A percentile compares a stretch with the other conserved stretches of the same genome.
These are phyloP conservation scores for Dioscorea cayenensis DNA, from an alignment of 116 monocot species.

Conservation along the genomic window DNA sequence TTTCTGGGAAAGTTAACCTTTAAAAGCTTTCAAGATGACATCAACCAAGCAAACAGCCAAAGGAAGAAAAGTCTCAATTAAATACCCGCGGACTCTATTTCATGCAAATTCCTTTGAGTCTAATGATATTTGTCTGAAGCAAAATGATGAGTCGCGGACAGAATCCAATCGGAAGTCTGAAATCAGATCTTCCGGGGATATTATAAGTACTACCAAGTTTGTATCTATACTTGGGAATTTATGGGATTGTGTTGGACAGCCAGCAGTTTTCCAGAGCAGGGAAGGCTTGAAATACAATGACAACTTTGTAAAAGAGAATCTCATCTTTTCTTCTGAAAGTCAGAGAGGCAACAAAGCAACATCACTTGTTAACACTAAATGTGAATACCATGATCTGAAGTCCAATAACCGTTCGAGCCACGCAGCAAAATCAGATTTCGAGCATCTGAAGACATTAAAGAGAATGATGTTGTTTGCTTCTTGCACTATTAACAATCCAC, in stretches of 20 bases:
- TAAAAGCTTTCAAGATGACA: conserved; percentile 18
- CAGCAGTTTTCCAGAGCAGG: conserved; percentile 16
- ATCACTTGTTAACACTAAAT: neutral
- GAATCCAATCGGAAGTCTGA: conserved; percentile 15
- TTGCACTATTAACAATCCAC: conserved; percentile 21
- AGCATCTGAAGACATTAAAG: conserved; percentile 41
- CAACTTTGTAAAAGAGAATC: conserved; percentile 13
- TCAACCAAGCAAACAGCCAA: conserved; percentile 19
- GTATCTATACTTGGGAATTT: conserved; percentile 40
- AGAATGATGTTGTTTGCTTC: conserved; percentile 29
- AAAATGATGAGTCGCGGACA: conserved; percentile 6
- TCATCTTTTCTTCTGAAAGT: conserved; percentile 6
- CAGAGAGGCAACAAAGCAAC: conserved; percentile 1
- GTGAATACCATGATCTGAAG: conserved; percentile 2
- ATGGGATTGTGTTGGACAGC: conserved; percentile 57
- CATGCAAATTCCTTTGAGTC: conserved; percentile 28
- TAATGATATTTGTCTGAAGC: conserved; percentile 8
- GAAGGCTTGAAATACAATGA: conserved; percentile 14
- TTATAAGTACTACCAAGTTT: conserved; percentile 42
- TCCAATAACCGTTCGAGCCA: conserved; percentile 5
- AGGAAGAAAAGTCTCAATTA: conserved; percentile 29
- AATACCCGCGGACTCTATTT: conserved; percentile 31
- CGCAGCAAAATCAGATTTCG: conserved; percentile 24
- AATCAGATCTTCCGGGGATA: conserved; percentile 9
- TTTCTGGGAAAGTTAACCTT: neutral